Evolutionary conservation across 1,284 basidiomycete genomes (phyloP).

Genomic region (Peniophora sp.): DNA sequence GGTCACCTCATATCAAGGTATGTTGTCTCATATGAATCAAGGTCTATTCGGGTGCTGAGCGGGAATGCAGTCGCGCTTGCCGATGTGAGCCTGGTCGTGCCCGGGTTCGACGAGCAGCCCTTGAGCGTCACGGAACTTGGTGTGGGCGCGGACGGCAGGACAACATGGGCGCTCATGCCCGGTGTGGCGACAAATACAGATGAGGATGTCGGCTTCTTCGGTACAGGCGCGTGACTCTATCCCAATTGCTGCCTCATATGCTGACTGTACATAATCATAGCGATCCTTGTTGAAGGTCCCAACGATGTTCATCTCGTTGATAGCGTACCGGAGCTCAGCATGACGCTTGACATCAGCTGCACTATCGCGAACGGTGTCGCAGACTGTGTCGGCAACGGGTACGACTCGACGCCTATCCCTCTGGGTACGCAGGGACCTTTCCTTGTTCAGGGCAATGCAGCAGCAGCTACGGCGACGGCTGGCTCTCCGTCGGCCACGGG

Average conservation of each 20-base stretch:
- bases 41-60: too few species aligned
- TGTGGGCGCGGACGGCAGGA: conserved; percentile 2
- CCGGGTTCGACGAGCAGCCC: conserved; percentile 9
- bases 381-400: not conserved
- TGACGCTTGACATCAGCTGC: not conserved
- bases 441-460: not conserved
- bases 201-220: not conserved
- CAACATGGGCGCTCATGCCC: conserved; percentile 9
- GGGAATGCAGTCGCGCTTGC: conserved; percentile 2
- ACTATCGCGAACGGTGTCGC: not conserved
- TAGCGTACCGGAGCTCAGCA: not conserved
- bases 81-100: conserved; percentile 8
- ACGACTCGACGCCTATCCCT: not conserved
- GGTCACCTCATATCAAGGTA: too few species aligned
- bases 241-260: not conserved
- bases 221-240: not conserved
- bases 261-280: not conserved
- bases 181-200: conserved; percentile 4
- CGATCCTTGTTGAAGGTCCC: not conserved
- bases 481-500: too few species aligned
- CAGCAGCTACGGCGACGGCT: not conserved
- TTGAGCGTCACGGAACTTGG: conserved; percentile 7
- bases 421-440: not conserved
- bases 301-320: not conserved
- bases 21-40: too few species aligned